Conservation (phyloP, 2,329 filamentous ascomycete species). For the Grosmannia penicillata region DNA sequence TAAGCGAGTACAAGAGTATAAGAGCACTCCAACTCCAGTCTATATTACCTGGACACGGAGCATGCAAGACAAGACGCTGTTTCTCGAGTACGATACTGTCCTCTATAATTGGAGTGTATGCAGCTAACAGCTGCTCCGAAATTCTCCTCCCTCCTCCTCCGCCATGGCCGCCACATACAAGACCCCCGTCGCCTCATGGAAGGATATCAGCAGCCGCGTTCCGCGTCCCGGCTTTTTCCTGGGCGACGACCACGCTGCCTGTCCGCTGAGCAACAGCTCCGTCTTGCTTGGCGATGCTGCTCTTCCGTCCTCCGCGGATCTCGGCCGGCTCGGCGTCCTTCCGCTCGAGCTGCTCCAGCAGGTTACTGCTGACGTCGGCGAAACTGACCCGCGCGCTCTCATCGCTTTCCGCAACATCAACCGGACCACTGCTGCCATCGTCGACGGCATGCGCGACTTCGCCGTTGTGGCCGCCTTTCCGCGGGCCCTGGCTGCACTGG, state of each 20-base stretch:
- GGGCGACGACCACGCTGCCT: conserved; percentile 6
- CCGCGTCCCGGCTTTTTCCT: conserved; percentile 10
- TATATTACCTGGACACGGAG: too few species aligned
- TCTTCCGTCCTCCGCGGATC: conserved; percentile 3
- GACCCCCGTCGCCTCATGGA: conserved; percentile 4
- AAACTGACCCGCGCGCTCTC: conserved; percentile 5
- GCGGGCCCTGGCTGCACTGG: conserved; percentile 8
- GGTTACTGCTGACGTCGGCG: conserved; percentile 6
- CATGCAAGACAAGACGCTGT: too few species aligned
- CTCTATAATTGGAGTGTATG: too few species aligned
- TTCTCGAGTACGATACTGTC: too few species aligned
- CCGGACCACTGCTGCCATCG: conserved; percentile 5
- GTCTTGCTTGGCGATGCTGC: conserved; percentile 2
- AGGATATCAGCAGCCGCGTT: conserved; percentile 8
- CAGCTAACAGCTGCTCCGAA: too few species aligned
- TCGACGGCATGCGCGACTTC: conserved; percentile 8
- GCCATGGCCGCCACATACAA: not conserved
- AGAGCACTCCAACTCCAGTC: too few species aligned
- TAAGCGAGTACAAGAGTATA: too few species aligned
- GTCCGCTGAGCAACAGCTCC: conserved; percentile 3
- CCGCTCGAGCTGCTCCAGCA: conserved; percentile 9
- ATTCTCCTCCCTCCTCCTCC: not conserved
- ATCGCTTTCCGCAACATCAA: conserved; percentile 9
- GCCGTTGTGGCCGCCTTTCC: conserved; percentile 8
- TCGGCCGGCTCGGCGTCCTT: conserved; percentile 5